Evolutionary conservation across 805 yeast species (phyloP), one percentile per base, ranked within the genome.

Genomic region (Sungouiozyma intestinalis): DNA sequence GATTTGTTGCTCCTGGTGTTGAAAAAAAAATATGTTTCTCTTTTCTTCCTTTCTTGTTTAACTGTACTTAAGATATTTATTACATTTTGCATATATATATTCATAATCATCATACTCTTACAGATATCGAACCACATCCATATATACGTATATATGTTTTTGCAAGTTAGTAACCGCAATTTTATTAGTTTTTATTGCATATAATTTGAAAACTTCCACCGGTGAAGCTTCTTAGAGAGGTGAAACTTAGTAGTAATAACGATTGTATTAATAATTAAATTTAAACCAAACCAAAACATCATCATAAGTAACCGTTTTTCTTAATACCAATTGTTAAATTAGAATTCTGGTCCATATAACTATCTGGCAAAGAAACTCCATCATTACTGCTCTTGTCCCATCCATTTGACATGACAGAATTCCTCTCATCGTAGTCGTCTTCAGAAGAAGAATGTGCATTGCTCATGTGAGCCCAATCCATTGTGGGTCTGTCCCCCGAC

Each of bases 1-100:
- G 11, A 11, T 55, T 24, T 55, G 57, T 44, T 48, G 57, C 39
- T 39, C 43, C 41, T 48, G 50, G 39, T 52, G 45, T 35, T 40
- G 40, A 27, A 32, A 40, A 35, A 8, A 18, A 24, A 18, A 33
- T n/a, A n/a, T 18, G 21, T 20, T 21, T 16, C 18, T 16, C 16
- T 16, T 19, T 34, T 19, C 27, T 35, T 18, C 4, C 39, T 16
- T 15, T n/a, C 15, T 29, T 18, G 20, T 29, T 35, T 24, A 9
- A 16, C 15, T 36, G 19, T 16, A 35, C 20, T 16, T 13, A 35
- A 16, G 16, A 35, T 13, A n/a, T 35, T 16, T 16, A 15, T 16
- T 7, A 16, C 20, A n/a, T 16, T 15, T 35, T 35, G 37, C 37
- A 35, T 35, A 35, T 16, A 33, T 16, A 33, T 33, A 16, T 16